A percentile compares a stretch with the other conserved stretches of the same genome.
phyloP scores from a whole-genome alignment of 371 early-diverging fungal species.

The Dipsacomyces acuminosporus region DNA sequence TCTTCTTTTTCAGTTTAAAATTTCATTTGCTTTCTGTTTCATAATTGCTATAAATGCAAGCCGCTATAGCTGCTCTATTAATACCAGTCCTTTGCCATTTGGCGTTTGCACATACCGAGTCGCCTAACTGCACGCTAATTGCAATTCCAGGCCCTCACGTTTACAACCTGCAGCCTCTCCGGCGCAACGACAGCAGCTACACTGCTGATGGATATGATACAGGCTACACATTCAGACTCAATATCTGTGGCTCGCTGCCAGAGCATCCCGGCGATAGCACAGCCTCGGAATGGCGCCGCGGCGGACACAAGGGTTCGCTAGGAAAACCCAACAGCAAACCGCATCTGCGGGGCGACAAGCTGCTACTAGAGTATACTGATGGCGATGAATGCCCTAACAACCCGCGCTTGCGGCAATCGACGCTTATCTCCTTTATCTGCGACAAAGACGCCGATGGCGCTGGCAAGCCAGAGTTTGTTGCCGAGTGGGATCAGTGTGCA shows the following conservation, averaged over 20 bases:
- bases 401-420: constrained; percentile 13
- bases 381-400: constrained; percentile 24
- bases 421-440: constrained; percentile 29
- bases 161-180: constrained; percentile 36
- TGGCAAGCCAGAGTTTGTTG: constrained; percentile 35
- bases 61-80: too few species aligned
- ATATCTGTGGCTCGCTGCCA: constrained; percentile 13
- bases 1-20: too few species aligned
- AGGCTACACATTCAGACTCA: constrained; percentile 24
- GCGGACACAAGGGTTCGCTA: constrained; percentile 9
- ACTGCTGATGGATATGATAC: constrained; percentile 13
- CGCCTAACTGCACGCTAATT: constrained; percentile 3
- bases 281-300: constrained; percentile 14
- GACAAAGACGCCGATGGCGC: constrained; percentile 5
- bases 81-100: too few species aligned
- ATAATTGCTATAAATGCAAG: too few species aligned
- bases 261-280: not conserved
- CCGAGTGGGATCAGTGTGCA: constrained; percentile 31
- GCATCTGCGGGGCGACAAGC: constrained; percentile 16
- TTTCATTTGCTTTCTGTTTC: too few species aligned
- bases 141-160: constrained; percentile 3
- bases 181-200: constrained; percentile 5
- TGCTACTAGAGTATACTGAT: constrained; percentile 22
- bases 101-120: too few species aligned
- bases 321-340: constrained; percentile 11